Percentiles rank a stretch among this genome's conserved stretches.
Evolutionary conservation across 345 rosid species (phyloP).

Genomic region (Eucalyptus marginata): DNA sequence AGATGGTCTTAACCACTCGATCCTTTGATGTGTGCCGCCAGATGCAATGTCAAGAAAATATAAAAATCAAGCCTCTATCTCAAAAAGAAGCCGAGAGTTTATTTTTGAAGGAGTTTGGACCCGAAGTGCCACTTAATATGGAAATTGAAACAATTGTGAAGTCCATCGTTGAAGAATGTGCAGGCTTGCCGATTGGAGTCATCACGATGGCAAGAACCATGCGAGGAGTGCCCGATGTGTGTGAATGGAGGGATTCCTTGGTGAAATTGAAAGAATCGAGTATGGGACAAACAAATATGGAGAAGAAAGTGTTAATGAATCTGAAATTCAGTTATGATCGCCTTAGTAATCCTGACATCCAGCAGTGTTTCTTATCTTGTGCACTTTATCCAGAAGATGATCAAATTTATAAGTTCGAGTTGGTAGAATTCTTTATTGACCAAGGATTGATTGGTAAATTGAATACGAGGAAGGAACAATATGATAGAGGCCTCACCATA

Average conservation of each 20-base stretch:
- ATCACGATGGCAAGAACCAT: background rate
- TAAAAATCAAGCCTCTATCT: background rate
- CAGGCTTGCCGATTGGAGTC: slow-evolving; percentile 1
- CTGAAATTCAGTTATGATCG: too few species aligned
- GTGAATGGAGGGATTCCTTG: background rate
- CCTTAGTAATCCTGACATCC: too few species aligned
- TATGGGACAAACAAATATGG: too few species aligned
- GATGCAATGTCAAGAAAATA: background rate
- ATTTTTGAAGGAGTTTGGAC: background rate
- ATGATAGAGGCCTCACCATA: too few species aligned
- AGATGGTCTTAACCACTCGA: background rate
- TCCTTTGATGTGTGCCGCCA: background rate
- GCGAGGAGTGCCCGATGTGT: background rate
- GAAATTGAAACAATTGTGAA: background rate
- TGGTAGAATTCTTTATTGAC: too few species aligned
- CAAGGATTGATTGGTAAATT: too few species aligned
- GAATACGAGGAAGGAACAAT: too few species aligned
- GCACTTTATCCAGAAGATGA: too few species aligned
- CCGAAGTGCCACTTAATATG: background rate
- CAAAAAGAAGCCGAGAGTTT: background rate
- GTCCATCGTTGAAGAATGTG: background rate
- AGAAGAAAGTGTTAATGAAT: too few species aligned
- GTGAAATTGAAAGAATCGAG: background rate
- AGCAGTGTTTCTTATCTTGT: too few species aligned
- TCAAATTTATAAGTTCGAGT: too few species aligned